Evolutionary conservation across 345 rosid species (phyloP).

Genomic region (Eucalyptus regnans): DNA sequence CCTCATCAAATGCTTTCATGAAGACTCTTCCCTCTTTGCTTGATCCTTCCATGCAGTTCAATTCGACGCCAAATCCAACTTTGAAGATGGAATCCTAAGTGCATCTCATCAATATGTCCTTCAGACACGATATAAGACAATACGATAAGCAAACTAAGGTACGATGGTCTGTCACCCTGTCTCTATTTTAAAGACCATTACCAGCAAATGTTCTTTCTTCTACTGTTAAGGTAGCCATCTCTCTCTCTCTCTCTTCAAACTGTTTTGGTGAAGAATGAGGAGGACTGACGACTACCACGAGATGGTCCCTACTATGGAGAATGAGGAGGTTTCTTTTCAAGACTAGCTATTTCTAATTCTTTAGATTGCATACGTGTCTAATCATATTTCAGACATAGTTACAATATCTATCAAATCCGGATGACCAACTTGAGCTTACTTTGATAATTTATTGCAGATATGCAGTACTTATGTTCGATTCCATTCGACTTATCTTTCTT

Average conservation of each 20-base stretch:
- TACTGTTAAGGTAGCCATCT: neutral
- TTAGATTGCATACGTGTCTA: neutral
- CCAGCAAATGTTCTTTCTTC: neutral
- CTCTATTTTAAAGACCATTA: neutral
- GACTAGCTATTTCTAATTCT: neutral
- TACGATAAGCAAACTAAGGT: neutral
- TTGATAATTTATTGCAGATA: too few relatives aligned
- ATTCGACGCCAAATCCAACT: constrained; percentile 72
- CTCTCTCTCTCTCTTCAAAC: too few relatives aligned
- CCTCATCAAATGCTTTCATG: constrained; percentile 67
- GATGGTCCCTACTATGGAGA: neutral
- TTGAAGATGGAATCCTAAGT: constrained; percentile 74
- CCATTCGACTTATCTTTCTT: too few relatives aligned
- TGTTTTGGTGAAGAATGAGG: too few relatives aligned
- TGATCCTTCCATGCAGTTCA: constrained; percentile 45
- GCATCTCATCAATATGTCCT: constrained; percentile 62
- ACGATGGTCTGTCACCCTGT: neutral
- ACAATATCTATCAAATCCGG: neutral
- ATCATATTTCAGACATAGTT: neutral
- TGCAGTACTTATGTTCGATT: too few relatives aligned
- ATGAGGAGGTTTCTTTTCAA: neutral
- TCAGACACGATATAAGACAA: neutral
- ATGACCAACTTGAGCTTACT: neutral
- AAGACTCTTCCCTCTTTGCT: constrained; percentile 30
- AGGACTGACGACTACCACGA: too few relatives aligned